Base-by-base conservation (phyloP, 176 grass and related monocot genomes). In the Aegilops sharonensis region DNA sequence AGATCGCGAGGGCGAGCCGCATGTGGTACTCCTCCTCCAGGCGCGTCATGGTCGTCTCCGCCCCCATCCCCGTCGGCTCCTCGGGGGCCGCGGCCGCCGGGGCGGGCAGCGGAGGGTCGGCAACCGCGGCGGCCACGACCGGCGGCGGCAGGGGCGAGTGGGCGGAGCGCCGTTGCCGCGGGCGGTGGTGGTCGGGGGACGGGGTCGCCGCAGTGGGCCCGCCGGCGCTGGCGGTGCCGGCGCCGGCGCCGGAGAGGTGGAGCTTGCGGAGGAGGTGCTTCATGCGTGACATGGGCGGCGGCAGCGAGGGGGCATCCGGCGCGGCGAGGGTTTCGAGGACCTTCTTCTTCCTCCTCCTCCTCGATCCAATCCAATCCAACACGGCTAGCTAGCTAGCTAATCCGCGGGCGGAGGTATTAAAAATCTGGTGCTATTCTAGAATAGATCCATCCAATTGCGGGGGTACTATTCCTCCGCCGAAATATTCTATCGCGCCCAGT, bases 231-330 rank as follows among this genome's bases (percentile, higher is more conserved):
- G 23, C 81, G 24, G 75, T 9, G 20, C 52, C 34, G 0, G 42
- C 45, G 20, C 78, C 81, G 36, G 78, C 90, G 11, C 90, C 79
- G 54, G 85, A 91, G 81, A 99, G 93, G 90, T 96, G 94, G 72
- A 99, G 97, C 90, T 99, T 99, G 30, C 97, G 84, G 21, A 99
- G 90, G 11, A 99, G 88, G 78, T 99, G 92, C 90, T 96, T 99
- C 97, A 99, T 98, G 64, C 90, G 90, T 62, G 96, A 92, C 93
- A 95, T 95, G 39, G 82, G 85, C 12, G 29, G 21, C 74, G 25
- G 12, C 18, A 24, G 31, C 61, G 14, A 15, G 18, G 85, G 60
- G 24, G 80, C 89, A 91, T 91, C 56, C 89, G 65, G 43, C 9
- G 87, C 64, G 10, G n/a, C 37, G 36, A 32, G 79, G 42, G 27